Conservation (phyloP, 345 rosid genomes). For the Brassica nigra region DNA sequence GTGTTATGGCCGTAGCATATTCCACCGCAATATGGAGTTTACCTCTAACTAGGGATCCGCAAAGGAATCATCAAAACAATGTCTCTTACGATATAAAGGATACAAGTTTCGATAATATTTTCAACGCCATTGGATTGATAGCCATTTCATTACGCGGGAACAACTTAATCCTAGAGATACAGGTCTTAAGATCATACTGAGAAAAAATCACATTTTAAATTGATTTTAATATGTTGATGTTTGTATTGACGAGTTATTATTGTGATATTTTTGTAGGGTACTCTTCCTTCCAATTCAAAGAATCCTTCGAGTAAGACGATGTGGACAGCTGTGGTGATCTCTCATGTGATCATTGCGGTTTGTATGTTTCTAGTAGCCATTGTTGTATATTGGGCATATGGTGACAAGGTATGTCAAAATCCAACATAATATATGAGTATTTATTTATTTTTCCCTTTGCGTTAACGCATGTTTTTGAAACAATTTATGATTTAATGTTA, state of each 20-base stretch:
- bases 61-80: conserved; percentile 39
- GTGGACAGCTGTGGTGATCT: conserved; percentile 69
- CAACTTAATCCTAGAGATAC: conserved; percentile 73
- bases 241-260: neutral
- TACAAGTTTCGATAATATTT: conserved; percentile 41
- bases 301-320: conserved; percentile 64
- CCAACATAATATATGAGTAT: neutral
- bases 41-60: conserved; percentile 40
- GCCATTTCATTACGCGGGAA: conserved; percentile 75
- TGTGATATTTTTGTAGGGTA: conserved; percentile 50
- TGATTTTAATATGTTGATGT: neutral
- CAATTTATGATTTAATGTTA: neutral
- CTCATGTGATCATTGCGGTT: conserved; percentile 53
- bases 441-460: neutral
- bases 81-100: conserved; percentile 47
- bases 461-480: neutral
- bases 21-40: conserved; percentile 64
- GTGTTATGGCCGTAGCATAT: conserved; percentile 52
- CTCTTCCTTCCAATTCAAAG: conserved; percentile 78
- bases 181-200: conserved; percentile 34
- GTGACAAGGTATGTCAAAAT: conserved; percentile 41
- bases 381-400: conserved; percentile 77
- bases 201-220: neutral
- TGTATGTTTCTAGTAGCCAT: conserved; percentile 63
- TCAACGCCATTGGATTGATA: conserved; percentile 65